Evolutionary conservation across 768 basidiomycete genomes (phyloP).

Genomic region (Cystobasidium onofrii): DNA sequence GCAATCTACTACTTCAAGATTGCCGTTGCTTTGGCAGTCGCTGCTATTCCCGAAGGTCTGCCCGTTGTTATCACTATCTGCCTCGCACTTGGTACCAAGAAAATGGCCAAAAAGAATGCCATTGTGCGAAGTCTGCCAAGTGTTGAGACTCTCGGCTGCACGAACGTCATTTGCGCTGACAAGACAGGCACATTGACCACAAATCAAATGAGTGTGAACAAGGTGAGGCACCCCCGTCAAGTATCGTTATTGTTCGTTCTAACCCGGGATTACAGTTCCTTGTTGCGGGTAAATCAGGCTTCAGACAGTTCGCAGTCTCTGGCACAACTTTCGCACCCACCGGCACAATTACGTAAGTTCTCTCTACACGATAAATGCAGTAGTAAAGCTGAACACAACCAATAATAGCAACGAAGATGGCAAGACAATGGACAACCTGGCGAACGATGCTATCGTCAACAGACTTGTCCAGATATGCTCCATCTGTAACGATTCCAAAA

Average conservation of each 20-base stretch:
- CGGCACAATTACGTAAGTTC: constrained; percentile 56
- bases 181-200: constrained; percentile 65
- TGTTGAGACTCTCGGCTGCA: constrained; percentile 94
- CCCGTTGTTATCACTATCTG: constrained; percentile 97
- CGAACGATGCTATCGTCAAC: constrained; percentile 44
- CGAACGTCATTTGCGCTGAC: constrained; percentile 97
- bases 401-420: constrained; percentile 44
- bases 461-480: constrained; percentile 76
- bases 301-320: constrained; percentile 68
- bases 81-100: constrained; percentile 90
- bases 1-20: constrained; percentile 99
- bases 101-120: constrained; percentile 98
- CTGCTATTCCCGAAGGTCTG: constrained; percentile 96
- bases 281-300: constrained; percentile 56
- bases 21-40: constrained; percentile 95
- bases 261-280: constrained; percentile 55
- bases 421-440: constrained; percentile 57
- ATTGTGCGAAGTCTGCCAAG: constrained; percentile 93
- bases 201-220: constrained; percentile 82
- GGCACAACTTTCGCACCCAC: constrained; percentile 85
- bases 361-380: not conserved
- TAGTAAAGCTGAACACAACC: not conserved
- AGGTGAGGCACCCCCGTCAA: constrained; percentile 41
- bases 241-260: not conserved
- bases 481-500: constrained; percentile 89